Evolutionary conservation across 179 eudicot genomes (phyloP).

Genomic region (Sideroxylon spinosum): DNA sequence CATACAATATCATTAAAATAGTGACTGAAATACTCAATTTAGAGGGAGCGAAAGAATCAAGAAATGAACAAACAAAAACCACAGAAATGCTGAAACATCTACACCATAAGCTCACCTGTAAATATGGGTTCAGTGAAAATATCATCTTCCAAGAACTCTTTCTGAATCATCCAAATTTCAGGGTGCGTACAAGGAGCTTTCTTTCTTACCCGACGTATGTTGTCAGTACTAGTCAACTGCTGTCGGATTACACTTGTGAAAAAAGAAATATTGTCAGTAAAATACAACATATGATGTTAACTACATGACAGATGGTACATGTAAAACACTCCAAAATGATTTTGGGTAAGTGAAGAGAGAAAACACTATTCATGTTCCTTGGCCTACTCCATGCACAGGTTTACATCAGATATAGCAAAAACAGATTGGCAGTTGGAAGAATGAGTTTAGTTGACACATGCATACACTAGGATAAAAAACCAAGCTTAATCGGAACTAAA

Average conservation of each 20-base stretch:
- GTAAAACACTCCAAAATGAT: background rate
- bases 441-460: background rate
- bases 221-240: slow-evolving; percentile 79
- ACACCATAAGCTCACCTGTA: slow-evolving; percentile 48
- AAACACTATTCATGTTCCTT: background rate
- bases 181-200: slow-evolving; percentile 91
- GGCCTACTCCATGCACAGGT: too few species aligned
- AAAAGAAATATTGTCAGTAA: slow-evolving; percentile 20
- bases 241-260: slow-evolving; percentile 64
- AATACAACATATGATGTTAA: background rate
- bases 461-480: background rate
- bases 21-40: background rate
- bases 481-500: background rate
- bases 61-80: background rate
- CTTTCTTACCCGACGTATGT: slow-evolving; percentile 89
- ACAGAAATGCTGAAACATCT: slow-evolving; percentile 12
- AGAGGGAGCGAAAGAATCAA: background rate
- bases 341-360: background rate
- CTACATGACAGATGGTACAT: background rate
- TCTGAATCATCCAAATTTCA: slow-evolving; percentile 84
- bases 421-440: too few species aligned
- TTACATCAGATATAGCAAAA: background rate
- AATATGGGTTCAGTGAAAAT: slow-evolving; percentile 63
- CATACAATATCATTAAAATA: background rate
- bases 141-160: slow-evolving; percentile 67